Conservation (phyloP, 768 basidiomycete species). For the Termitomyces sp. region DNA sequence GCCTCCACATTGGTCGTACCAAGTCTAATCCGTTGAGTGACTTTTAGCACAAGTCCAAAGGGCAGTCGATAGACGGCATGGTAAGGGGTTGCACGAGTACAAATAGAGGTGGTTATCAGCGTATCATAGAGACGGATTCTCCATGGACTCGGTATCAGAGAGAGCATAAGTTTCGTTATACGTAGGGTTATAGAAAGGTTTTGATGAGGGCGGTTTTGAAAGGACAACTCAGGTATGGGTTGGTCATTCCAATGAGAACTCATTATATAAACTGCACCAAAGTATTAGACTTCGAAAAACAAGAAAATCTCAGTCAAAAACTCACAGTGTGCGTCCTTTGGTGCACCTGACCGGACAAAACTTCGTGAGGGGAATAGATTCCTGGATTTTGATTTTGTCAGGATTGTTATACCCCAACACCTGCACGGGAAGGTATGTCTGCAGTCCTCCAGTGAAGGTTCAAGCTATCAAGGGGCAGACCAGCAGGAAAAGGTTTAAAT, state of each 20-base stretch:
- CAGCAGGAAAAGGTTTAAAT: background rate
- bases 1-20: background rate
- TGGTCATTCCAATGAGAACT: background rate
- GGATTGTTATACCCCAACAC: too few species aligned
- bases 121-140: background rate
- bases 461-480: conserved; percentile 12
- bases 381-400: too few species aligned
- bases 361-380: too few species aligned
- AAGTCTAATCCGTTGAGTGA: background rate
- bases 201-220: background rate
- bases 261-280: background rate
- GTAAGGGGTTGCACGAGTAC: background rate
- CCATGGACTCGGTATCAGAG: background rate
- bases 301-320: background rate
- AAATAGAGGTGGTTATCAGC: background rate
- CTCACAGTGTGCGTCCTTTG: background rate
- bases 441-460: background rate
- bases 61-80: background rate
- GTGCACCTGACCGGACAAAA: too few species aligned
- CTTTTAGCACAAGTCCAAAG: background rate
- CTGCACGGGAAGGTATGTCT: conserved; percentile 39
- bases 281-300: background rate
- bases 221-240: background rate
- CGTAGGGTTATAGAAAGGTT: background rate
- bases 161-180: background rate